phyloP scores from a whole-genome alignment of 495 filamentous ascomycete species.

The Penicillium macrosclerotiorum region DNA sequence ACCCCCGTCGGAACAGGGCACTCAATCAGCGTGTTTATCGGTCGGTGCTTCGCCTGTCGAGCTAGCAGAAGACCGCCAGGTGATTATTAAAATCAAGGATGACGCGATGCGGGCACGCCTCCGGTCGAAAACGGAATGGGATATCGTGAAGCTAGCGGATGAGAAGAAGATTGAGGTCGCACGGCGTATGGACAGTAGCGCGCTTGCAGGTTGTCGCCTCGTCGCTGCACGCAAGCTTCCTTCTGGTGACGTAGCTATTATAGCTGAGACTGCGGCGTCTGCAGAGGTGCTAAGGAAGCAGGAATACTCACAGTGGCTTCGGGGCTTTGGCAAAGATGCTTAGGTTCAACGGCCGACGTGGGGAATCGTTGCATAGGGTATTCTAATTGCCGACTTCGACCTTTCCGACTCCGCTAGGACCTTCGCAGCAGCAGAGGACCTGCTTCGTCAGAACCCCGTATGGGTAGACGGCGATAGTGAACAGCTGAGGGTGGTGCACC shows the following conservation, averaged over 20 bases:
- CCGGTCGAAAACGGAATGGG: conserved; percentile 1
- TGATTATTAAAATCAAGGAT: conserved; percentile 3
- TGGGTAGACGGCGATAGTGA: conserved; percentile 1
- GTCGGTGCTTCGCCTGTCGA: neutral
- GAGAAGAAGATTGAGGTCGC: neutral
- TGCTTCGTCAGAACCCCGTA: conserved; percentile 4
- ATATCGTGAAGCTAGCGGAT: conserved; percentile 1
- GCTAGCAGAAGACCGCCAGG: conserved; percentile 5
- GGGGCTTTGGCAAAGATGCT: conserved; percentile 5
- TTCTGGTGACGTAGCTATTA: conserved; percentile 11
- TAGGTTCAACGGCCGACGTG: conserved; percentile 14
- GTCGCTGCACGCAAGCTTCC: conserved; percentile 15
- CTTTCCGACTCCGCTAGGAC: conserved; percentile 9
- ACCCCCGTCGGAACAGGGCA: too few relatives aligned
- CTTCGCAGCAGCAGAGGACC: conserved; percentile 1
- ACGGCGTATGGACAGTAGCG: neutral
- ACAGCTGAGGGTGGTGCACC: conserved; percentile 8
- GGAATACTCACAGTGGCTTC: conserved; percentile 1
- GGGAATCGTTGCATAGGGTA: conserved; percentile 15
- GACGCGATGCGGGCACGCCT: neutral
- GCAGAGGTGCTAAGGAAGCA: conserved; percentile 14
- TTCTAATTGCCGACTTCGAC: conserved; percentile 11
- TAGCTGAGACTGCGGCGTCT: conserved; percentile 1
- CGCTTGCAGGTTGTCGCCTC: conserved; percentile 6
- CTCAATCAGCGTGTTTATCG: too few relatives aligned